Base-by-base conservation (phyloP, 1,284 basidiomycete species). In the Tetrapyrgos nigripes region DNA sequence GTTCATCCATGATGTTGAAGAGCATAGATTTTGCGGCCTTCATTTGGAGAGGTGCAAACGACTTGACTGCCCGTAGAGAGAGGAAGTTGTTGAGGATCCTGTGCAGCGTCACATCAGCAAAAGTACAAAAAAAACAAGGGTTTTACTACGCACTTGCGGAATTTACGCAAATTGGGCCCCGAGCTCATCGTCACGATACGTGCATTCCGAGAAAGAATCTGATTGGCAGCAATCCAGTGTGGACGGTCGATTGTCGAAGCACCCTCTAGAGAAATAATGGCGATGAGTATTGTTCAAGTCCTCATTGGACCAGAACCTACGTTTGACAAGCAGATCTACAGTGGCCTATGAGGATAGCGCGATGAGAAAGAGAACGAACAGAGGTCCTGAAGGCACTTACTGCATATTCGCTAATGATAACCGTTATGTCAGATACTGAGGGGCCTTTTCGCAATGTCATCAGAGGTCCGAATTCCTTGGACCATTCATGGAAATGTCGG, bases 221-320 rank as follows among this genome's bases (percentile, higher is more conserved):
- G 26, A 50, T 50, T 50, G 24, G 49, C 49, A 23, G 49, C 49
- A 33, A 50, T 31, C 19, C 26, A 50, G 21, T 50, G 49, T 23
- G 49, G 49, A 31, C 49, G 49, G n/a, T 50, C 49, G 11, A 50
- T 50, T 50, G 49, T 50, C 5, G 49, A 50, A 33, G 49, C 49
- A 29, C 49, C 49, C 29, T 50, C 49, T 50, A 21, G 10, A 11
- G 31, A 33, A 11, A 10, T 29, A 8, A 29, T 19, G 13, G 24
- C n/a, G 27, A 21, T 29, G 14, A 29, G 10, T 27, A 27, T n/a
- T 29, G 13, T 4, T 31, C 21, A 9, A 10, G 11, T 14, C 28
- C 14, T 8, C 29, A n/a, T 9, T 11, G 44, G 21, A 13, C 46
- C 8, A 40, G 37, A 40, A 31, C 49, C 21, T 31, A 50, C 49